Conservation (phyloP, 2,329 filamentous ascomycete species). For the Phyllosticta citribraziliensis region DNA sequence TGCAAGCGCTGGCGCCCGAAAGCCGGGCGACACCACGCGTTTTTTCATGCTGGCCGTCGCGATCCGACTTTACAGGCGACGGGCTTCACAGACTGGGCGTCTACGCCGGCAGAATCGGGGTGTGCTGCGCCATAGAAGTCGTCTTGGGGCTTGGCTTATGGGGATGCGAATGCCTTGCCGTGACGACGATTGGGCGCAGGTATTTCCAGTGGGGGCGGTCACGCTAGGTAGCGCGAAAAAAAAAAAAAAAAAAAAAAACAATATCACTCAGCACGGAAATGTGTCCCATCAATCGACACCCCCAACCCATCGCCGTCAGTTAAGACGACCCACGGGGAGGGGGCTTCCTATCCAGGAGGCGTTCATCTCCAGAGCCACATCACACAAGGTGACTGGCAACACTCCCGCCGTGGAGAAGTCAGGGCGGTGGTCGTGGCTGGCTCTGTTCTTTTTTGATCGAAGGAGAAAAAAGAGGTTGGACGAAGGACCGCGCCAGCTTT, state of each 20-base stretch:
- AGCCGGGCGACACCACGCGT: neutral
- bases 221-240: neutral
- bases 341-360: conserved; percentile 12
- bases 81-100: conserved; percentile 15
- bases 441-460: conserved; percentile 12
- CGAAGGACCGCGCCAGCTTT: neutral
- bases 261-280: neutral
- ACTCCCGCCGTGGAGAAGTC: conserved; percentile 10
- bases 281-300: conserved; percentile 12
- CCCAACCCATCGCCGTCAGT: conserved; percentile 10
- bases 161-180: conserved; percentile 23
- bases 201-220: conserved; percentile 24
- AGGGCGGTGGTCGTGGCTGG: conserved; percentile 12
- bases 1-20: conserved; percentile 11
- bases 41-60: neutral
- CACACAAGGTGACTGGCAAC: conserved; percentile 11
- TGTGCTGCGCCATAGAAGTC: conserved; percentile 24
- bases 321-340: conserved; percentile 9
- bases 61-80: neutral
- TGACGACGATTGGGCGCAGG: conserved; percentile 20
- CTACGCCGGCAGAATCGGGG: conserved; percentile 22
- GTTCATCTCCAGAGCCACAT: conserved; percentile 11
- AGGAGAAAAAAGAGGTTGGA: conserved; percentile 2
- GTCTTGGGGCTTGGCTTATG: conserved; percentile 25
- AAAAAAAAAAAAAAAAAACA: neutral